These are phyloP conservation scores for Dinochytrium kinnereticum DNA, from an alignment of 371 early-diverging fungal species.

Conservation along the genomic window DNA sequence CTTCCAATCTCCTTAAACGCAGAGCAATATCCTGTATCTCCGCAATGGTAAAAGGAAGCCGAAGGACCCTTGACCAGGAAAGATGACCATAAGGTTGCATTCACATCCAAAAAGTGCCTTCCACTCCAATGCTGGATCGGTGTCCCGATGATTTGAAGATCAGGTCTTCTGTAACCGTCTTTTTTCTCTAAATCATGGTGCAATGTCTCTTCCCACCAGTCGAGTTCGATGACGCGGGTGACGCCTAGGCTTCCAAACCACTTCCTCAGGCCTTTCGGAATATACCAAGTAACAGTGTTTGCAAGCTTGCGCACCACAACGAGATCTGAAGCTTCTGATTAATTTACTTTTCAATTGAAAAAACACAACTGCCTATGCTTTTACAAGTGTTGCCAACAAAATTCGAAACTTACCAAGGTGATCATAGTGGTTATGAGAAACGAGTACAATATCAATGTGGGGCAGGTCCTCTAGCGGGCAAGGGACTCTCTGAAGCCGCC, in stretches of 20 bases:
- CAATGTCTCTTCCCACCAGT: slow-evolving; percentile 68
- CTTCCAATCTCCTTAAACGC: slow-evolving; percentile 63
- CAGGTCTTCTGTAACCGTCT: background rate
- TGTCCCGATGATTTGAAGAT: slow-evolving; percentile 54
- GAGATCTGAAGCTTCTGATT: slow-evolving; percentile 44
- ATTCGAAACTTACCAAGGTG: slow-evolving; percentile 54
- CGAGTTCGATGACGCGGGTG: slow-evolving; percentile 66
- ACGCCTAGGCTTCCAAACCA: slow-evolving; percentile 62
- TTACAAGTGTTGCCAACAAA: too few species aligned
- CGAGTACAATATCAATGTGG: slow-evolving; percentile 61
- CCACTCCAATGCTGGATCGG: slow-evolving; percentile 70
- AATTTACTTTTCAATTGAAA: background rate
- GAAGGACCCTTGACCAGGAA: slow-evolving; percentile 57
- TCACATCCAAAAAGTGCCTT: slow-evolving; percentile 60
- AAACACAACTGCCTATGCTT: too few species aligned
- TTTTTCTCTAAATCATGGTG: slow-evolving; percentile 39
- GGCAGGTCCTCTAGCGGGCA: slow-evolving; percentile 56
- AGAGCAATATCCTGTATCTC: slow-evolving; percentile 67
- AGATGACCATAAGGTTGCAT: slow-evolving; percentile 64
- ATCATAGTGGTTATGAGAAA: slow-evolving; percentile 65
- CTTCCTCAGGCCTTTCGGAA: slow-evolving; percentile 61
- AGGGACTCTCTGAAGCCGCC: slow-evolving; percentile 58
- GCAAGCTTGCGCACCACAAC: slow-evolving; percentile 54
- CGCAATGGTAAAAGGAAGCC: slow-evolving; percentile 63
- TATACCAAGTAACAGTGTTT: slow-evolving; percentile 66